Evolutionary conservation across 1,284 basidiomycete species (phyloP).

Genomic region (Malassezia slooffiae): DNA sequence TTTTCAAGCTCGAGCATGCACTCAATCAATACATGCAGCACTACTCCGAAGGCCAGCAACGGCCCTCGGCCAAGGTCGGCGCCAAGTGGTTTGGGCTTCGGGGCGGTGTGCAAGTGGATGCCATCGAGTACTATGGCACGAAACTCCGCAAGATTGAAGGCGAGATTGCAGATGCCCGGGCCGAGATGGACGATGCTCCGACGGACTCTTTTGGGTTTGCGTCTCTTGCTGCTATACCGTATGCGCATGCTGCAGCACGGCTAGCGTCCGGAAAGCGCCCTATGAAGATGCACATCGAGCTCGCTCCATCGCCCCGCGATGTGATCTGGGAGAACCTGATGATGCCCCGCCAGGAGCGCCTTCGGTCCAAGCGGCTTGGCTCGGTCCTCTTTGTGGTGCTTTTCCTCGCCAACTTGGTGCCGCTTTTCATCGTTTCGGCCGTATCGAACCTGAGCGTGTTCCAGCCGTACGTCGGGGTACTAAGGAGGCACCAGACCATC

Average conservation of each 20-base stretch:
- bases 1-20: slow-evolving; percentile 67
- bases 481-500: slow-evolving; percentile 20
- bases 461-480: slow-evolving; percentile 23
- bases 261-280: slow-evolving; percentile 24
- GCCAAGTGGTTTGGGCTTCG: slow-evolving; percentile 49
- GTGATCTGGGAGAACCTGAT: slow-evolving; percentile 44
- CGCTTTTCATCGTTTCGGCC: slow-evolving; percentile 31
- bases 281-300: slow-evolving; percentile 24
- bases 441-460: slow-evolving; percentile 40
- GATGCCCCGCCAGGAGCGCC: slow-evolving; percentile 20
- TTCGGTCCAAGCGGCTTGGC: slow-evolving; percentile 27
- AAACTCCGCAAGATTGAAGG: slow-evolving; percentile 35
- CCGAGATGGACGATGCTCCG: slow-evolving; percentile 28
- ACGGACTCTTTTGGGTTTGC: slow-evolving; percentile 44
- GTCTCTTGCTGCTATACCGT: slow-evolving; percentile 34
- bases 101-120: slow-evolving; percentile 59
- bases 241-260: slow-evolving; percentile 40
- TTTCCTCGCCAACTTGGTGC: slow-evolving; percentile 39
- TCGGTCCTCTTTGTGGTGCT: slow-evolving; percentile 29
- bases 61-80: slow-evolving; percentile 64
- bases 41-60: slow-evolving; percentile 16
- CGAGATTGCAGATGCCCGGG: slow-evolving; percentile 49
- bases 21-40: slow-evolving; percentile 53
- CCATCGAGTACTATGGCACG: slow-evolving; percentile 31
- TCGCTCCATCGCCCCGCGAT: slow-evolving; percentile 35